A percentile compares a stretch with the other conserved stretches of the same genome.
These are phyloP conservation scores for Candida morakotiae DNA, from an alignment of 805 yeast species.

Conservation along the genomic window DNA sequence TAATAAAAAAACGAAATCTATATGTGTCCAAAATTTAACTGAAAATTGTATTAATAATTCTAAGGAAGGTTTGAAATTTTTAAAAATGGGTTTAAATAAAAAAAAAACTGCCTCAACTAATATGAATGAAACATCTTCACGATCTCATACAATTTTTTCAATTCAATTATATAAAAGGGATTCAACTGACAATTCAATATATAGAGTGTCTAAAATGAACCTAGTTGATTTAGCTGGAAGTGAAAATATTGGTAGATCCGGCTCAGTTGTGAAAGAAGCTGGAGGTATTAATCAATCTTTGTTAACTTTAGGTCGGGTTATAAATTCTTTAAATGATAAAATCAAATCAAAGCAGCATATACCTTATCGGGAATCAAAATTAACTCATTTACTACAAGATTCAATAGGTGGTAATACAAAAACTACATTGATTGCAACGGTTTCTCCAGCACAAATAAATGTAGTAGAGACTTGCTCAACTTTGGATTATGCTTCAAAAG, in stretches of 20 bases:
- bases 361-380: constrained; percentile 81
- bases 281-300: constrained; percentile 89
- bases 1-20: constrained; percentile 22
- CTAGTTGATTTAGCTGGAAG: constrained; percentile 94
- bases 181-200: constrained; percentile 11
- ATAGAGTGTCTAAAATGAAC: constrained; percentile 62
- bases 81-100: constrained; percentile 53
- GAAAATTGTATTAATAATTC: constrained; percentile 56
- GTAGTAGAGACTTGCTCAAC: constrained; percentile 84
- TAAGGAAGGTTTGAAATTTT: constrained; percentile 50
- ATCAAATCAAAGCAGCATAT: constrained; percentile 46
- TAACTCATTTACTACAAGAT: constrained; percentile 71
- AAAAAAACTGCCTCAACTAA: constrained; percentile 71
- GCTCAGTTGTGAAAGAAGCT: constrained; percentile 91
- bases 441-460: constrained; percentile 75
- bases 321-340: constrained; percentile 47
- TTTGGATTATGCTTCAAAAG: constrained; percentile 81
- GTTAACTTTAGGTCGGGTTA: constrained; percentile 84
- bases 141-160: constrained; percentile 77
- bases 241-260: constrained; percentile 83
- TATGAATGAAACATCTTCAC: constrained; percentile 66
- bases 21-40: constrained; percentile 60
- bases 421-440: constrained; percentile 82
- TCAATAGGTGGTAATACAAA: constrained; percentile 86
- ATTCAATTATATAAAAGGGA: constrained; percentile 49